A percentile compares a stretch with the other conserved stretches of the same genome.
These are phyloP conservation scores for Metschnikowia koreensis DNA, from an alignment of 805 yeast genomes.

Conservation along the genomic window DNA sequence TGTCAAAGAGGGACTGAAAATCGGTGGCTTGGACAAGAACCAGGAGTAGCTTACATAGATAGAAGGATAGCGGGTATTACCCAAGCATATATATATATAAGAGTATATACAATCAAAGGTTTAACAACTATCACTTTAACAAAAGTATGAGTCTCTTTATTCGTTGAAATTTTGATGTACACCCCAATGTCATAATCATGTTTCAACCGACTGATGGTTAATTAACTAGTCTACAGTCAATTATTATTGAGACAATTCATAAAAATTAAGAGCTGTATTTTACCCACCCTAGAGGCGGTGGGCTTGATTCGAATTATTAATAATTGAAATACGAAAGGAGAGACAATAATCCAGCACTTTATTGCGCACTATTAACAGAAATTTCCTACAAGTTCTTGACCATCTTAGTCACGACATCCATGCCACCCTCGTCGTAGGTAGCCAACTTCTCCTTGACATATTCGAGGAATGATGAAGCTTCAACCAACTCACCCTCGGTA, in stretches of 20 bases:
- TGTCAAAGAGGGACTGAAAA: conserved; percentile 34
- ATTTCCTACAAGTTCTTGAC: conserved; percentile 48
- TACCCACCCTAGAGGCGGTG: too few species aligned
- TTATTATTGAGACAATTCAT: too few species aligned
- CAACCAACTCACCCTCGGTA: conserved; percentile 81
- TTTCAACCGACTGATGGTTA: too few species aligned
- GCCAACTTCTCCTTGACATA: conserved; percentile 42
- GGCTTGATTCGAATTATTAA: too few species aligned
- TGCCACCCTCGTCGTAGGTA: conserved; percentile 47
- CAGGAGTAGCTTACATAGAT: conserved; percentile 2
- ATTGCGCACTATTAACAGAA: conserved; percentile 1
- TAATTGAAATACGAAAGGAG: too few species aligned
- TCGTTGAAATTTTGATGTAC: too few species aligned
- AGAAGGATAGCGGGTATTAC: too few species aligned
- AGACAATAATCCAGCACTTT: too few species aligned
- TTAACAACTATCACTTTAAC: neutral
- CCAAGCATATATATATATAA: neutral
- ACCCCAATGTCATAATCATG: too few species aligned
- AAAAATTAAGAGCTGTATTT: too few species aligned
- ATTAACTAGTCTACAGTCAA: too few species aligned
- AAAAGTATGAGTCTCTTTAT: too few species aligned
- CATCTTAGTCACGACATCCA: conserved; percentile 63
- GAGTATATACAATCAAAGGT: neutral
- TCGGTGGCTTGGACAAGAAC: conserved; percentile 20
- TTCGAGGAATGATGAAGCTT: conserved; percentile 56